Conservation (phyloP, 78 protist genomes). For the Thecamonas trahens region DNA sequence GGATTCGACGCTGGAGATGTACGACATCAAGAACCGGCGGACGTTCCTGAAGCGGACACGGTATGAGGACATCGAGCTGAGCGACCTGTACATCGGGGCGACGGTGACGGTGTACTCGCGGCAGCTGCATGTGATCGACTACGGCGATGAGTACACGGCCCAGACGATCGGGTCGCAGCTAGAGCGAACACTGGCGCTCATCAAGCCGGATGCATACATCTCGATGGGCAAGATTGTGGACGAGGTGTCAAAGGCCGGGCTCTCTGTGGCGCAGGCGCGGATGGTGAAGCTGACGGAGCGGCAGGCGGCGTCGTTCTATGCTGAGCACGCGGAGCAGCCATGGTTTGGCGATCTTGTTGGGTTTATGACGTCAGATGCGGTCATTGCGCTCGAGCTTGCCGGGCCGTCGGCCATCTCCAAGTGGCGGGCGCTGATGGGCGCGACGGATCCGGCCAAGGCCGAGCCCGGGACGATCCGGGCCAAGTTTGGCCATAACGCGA, state of each 20-base stretch:
- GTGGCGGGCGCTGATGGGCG: constrained; percentile 10
- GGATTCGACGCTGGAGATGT: constrained; percentile 64
- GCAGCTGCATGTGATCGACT: constrained; percentile 33
- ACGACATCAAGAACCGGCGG: constrained; percentile 39
- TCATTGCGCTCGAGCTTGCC: neutral
- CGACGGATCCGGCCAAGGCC: neutral
- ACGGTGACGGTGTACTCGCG: constrained; percentile 44
- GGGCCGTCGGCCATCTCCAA: neutral
- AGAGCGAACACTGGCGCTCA: constrained; percentile 2
- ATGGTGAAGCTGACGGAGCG: neutral
- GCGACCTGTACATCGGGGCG: constrained; percentile 36
- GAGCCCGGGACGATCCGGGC: neutral
- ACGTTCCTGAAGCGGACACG: constrained; percentile 48
- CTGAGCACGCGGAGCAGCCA: neutral
- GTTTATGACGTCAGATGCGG: neutral
- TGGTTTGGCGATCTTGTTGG: neutral
- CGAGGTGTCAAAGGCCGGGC: neutral
- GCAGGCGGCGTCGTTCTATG: neutral
- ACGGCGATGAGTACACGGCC: constrained; percentile 42
- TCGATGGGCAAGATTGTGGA: constrained; percentile 3
- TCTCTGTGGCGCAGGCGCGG: neutral
- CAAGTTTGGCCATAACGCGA: neutral
- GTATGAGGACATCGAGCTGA: constrained; percentile 17
- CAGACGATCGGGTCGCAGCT: neutral
- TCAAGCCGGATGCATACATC: neutral